Percentiles rank a stretch among this genome's conserved stretches.
phyloP scores from a whole-genome alignment of 2,329 filamentous ascomycete genomes.

The Phoma herbarum region DNA sequence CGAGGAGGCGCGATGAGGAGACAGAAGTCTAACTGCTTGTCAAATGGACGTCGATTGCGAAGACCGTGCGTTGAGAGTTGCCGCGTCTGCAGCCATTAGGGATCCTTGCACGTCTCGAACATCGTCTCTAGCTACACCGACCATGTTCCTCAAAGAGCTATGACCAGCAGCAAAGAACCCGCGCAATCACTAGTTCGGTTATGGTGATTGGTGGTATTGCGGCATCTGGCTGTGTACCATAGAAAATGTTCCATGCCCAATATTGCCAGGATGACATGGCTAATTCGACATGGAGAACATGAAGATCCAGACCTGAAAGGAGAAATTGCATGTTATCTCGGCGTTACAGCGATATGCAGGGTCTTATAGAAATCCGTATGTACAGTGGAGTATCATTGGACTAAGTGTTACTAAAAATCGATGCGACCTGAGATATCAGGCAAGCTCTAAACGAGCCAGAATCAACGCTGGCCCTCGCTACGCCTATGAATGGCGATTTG shows the following conservation, averaged over 20 bases:
- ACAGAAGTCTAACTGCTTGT: not conserved
- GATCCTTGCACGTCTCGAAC: not conserved
- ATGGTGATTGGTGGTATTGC: not conserved
- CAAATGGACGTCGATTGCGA: not conserved
- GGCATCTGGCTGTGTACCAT: not conserved
- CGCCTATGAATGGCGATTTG: not conserved
- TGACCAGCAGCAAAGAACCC: not conserved
- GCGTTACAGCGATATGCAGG: not conserved
- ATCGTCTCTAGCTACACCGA: not conserved
- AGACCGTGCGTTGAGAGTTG: not conserved
- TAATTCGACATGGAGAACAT: not conserved
- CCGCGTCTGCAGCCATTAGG: not conserved
- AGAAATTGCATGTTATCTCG: not conserved
- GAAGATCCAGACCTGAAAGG: not conserved
- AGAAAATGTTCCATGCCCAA: not conserved
- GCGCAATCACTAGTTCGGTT: not conserved
- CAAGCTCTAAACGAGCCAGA: slow-evolving; percentile 1
- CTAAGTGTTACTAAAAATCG: not conserved
- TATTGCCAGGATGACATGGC: not conserved
- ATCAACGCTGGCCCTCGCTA: not conserved
- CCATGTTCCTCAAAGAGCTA: not conserved
- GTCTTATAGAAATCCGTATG: not conserved
- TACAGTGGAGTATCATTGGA: slow-evolving; percentile 3
- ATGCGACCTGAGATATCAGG: not conserved
- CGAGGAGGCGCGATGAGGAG: not conserved